These are phyloP conservation scores for Alternaria gaisen DNA, from an alignment of 2,329 filamentous ascomycete species.

Conservation along the genomic window DNA sequence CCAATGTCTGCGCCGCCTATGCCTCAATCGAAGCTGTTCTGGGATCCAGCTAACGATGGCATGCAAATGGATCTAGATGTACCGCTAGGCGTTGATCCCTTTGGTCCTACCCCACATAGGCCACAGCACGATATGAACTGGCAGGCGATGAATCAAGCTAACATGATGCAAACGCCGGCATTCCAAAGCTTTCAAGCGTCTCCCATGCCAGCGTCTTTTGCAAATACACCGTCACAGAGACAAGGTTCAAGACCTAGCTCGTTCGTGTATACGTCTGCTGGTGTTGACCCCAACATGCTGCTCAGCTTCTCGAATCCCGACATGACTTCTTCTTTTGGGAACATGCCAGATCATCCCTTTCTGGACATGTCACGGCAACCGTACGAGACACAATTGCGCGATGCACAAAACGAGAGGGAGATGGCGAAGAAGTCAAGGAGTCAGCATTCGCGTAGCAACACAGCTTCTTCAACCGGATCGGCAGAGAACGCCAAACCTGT, in stretches of 20 bases:
- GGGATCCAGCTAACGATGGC: slow-evolving; percentile 44
- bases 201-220: slow-evolving; percentile 36
- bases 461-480: slow-evolving; percentile 51
- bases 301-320: slow-evolving; percentile 52
- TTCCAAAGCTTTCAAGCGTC: slow-evolving; percentile 46
- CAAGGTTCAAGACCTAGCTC: slow-evolving; percentile 38
- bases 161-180: slow-evolving; percentile 46
- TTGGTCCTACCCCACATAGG: slow-evolving; percentile 48
- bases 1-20: slow-evolving; percentile 65
- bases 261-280: slow-evolving; percentile 49
- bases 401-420: slow-evolving; percentile 48
- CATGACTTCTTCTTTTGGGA: slow-evolving; percentile 40
- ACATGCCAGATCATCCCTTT: slow-evolving; percentile 30
- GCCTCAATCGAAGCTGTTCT: slow-evolving; percentile 58
- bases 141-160: slow-evolving; percentile 42
- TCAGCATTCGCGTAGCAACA: slow-evolving; percentile 53
- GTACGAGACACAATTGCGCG: slow-evolving; percentile 51
- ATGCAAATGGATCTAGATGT: slow-evolving; percentile 49
- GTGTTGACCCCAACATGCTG: slow-evolving; percentile 59
- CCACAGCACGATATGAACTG: slow-evolving; percentile 42
- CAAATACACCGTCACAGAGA: slow-evolving; percentile 28
- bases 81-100: slow-evolving; percentile 43
- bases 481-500: slow-evolving; percentile 41
- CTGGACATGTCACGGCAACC: slow-evolving; percentile 42
- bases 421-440: slow-evolving; percentile 40